phyloP scores from a whole-genome alignment of 441 rosid species.

The Euphorbia celastroides region DNA sequence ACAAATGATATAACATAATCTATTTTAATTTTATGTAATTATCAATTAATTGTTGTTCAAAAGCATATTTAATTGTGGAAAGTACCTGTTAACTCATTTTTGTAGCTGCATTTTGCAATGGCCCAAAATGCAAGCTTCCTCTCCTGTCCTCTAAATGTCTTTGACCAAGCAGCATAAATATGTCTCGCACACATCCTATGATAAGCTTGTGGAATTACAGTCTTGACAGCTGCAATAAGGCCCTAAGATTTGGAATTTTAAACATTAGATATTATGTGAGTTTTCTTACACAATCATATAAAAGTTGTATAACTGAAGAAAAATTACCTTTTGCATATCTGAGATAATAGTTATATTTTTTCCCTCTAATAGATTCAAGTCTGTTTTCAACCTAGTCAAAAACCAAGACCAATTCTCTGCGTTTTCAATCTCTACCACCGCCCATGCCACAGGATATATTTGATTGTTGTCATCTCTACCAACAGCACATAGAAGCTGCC shows the following conservation, averaged over 20 bases:
- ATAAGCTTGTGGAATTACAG: not conserved
- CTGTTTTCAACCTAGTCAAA: not conserved
- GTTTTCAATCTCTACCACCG: not conserved
- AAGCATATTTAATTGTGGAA: too few species aligned
- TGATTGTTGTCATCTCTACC: not conserved
- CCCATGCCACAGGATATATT: not conserved
- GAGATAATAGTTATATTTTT: not conserved
- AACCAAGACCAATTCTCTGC: not conserved
- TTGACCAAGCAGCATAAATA: not conserved
- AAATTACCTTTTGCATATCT: not conserved
- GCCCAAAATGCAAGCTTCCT: conserved; percentile 1
- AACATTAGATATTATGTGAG: too few species aligned
- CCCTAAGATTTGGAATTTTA: not conserved
- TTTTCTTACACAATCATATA: too few species aligned
- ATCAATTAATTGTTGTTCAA: too few species aligned
- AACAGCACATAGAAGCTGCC: not conserved
- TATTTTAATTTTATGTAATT: too few species aligned
- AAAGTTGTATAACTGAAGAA: too few species aligned
- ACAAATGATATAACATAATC: too few species aligned
- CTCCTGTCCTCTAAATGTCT: not conserved
- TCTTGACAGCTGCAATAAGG: not conserved
- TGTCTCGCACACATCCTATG: not conserved
- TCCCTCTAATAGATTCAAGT: not conserved
- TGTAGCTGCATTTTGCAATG: not conserved
- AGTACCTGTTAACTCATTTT: not conserved